phyloP scores from a whole-genome alignment of 2,329 filamentous ascomycete species.

The Venturia effusa region DNA sequence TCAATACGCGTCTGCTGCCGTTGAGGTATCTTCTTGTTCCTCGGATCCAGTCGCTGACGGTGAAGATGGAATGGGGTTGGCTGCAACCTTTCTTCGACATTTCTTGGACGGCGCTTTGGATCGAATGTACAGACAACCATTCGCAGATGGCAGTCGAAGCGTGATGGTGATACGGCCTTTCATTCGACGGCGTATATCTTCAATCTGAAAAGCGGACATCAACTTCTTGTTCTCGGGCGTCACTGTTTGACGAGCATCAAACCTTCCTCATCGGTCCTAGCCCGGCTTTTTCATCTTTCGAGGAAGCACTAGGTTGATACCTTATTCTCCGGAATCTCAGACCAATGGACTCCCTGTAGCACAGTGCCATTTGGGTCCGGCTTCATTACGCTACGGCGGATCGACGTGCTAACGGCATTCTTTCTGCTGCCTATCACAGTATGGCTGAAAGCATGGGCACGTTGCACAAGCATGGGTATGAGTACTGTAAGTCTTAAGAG shows the following conservation, averaged over 20 bases:
- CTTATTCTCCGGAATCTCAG: conserved; percentile 36
- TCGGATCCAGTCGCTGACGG: not conserved
- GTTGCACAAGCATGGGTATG: too few species aligned
- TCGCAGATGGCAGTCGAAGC: conserved; percentile 26
- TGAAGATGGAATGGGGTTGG: not conserved
- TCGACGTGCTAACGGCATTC: too few species aligned
- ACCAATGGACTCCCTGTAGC: conserved; percentile 34
- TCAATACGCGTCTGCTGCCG: conserved; percentile 15
- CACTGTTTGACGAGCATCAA: not conserved
- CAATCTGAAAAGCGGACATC: conserved; percentile 26
- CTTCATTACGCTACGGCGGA: too few species aligned
- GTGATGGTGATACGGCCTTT: conserved; percentile 31
- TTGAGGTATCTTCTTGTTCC: not conserved
- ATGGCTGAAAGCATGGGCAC: too few species aligned
- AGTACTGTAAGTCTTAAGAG: too few species aligned
- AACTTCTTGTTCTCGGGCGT: conserved; percentile 26
- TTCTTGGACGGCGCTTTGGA: conserved; percentile 17
- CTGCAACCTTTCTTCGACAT: not conserved
- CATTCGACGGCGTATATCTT: conserved; percentile 31
- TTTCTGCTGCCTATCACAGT: too few species aligned
- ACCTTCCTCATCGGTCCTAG: conserved; percentile 18
- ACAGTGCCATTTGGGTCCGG: too few species aligned
- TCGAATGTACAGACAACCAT: conserved; percentile 17
- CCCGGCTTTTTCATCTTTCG: conserved; percentile 13
- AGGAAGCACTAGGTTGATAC: conserved; percentile 26